These are phyloP conservation scores for Gracilaria gracilis DNA, from an alignment of 23 red algal genomes.

Conservation along the genomic window DNA sequence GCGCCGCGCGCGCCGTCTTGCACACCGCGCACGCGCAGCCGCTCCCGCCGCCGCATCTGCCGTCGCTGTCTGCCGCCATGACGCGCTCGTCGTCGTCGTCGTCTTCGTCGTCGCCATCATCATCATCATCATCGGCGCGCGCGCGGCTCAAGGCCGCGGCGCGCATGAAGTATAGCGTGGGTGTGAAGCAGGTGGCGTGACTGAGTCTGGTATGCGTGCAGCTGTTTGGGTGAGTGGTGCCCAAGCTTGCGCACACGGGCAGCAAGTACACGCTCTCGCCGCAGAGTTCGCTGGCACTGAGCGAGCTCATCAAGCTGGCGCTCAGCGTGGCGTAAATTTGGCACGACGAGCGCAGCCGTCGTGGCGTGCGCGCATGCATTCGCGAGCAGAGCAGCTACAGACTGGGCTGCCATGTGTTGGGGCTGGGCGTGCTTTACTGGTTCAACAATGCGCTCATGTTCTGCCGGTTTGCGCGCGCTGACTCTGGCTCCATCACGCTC, in stretches of 20 bases:
- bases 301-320: slow-evolving; percentile 47
- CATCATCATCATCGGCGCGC: not conserved
- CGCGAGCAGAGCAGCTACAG: no score
- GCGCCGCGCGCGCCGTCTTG: no score
- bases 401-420: no score
- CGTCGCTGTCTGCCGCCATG: no score
- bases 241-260: slow-evolving; percentile 21
- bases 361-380: no score
- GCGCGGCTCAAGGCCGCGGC: not conserved
- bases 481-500: slow-evolving; percentile 40
- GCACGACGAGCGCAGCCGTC: not conserved
- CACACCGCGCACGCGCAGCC: not conserved
- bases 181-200: slow-evolving; percentile 31
- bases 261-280: slow-evolving; percentile 33
- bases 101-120: no score
- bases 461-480: no score
- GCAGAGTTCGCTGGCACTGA: slow-evolving; percentile 40
- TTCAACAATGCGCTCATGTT: no score
- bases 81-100: no score
- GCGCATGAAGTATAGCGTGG: not conserved
- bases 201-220: slow-evolving; percentile 22
- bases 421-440: no score
- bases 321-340: slow-evolving; percentile 13
- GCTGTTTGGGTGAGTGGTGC: slow-evolving; percentile 34
- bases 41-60: no score